Percentiles rank a stretch among this genome's conserved stretches.
These are phyloP conservation scores for Chiua virens DNA, from an alignment of 768 basidiomycete genomes.

Conservation along the genomic window DNA sequence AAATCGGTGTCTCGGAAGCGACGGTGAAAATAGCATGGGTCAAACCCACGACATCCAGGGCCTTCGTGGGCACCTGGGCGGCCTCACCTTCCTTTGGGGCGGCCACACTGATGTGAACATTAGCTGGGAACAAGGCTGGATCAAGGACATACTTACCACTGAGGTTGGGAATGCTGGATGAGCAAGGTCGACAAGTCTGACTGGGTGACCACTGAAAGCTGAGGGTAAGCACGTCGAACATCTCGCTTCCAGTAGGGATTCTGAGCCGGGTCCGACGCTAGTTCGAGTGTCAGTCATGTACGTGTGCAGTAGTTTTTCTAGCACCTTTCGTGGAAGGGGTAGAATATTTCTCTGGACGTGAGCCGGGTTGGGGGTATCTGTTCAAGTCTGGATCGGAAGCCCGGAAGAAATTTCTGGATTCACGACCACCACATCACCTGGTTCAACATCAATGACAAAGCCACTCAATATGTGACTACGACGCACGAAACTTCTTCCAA, in stretches of 20 bases:
- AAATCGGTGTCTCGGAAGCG: constrained; percentile 54
- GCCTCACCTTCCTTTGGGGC: constrained; percentile 46
- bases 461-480: neutral
- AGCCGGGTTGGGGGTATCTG: constrained; percentile 87
- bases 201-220: constrained; percentile 87
- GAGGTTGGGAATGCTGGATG: constrained; percentile 69
- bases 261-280: constrained; percentile 83
- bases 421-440: constrained; percentile 81
- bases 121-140: neutral
- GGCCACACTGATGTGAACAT: constrained; percentile 44
- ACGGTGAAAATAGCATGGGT: constrained; percentile 72
- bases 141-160: constrained; percentile 51
- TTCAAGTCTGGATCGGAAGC: constrained; percentile 73
- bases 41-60: constrained; percentile 54
- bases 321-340: constrained; percentile 88
- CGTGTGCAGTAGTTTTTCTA: constrained; percentile 3
- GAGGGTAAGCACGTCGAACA: constrained; percentile 90
- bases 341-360: constrained; percentile 80
- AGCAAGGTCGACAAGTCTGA: constrained; percentile 76
- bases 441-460: constrained; percentile 3
- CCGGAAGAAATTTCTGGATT: constrained; percentile 92
- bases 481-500: constrained; percentile 95
- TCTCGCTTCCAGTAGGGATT: constrained; percentile 98
- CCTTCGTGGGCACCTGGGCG: constrained; percentile 44
- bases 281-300: constrained; percentile 10